A percentile compares a stretch with the other conserved stretches of the same genome.
These are phyloP conservation scores for Cystobasidium sp. DNA, from an alignment of 1,284 basidiomycete species.

Conservation along the genomic window DNA sequence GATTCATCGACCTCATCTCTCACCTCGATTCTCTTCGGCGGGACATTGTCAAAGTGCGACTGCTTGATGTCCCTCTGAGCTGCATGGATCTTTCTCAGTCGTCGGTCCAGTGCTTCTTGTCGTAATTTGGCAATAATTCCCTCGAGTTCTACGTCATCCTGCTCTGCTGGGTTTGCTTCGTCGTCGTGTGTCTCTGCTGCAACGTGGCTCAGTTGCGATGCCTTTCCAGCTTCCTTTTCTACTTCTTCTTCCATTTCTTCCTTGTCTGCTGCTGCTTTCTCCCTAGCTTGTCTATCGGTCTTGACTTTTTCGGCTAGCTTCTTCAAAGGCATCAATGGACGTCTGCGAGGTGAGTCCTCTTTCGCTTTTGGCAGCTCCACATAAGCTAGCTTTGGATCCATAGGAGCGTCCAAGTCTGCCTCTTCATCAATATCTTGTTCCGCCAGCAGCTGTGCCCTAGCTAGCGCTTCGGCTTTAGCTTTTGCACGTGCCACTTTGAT, in stretches of 20 bases:
- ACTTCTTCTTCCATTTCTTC: neutral
- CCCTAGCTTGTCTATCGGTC: neutral
- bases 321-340: constrained; percentile 19
- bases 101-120: constrained; percentile 24
- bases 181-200: neutral
- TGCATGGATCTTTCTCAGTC: constrained; percentile 13
- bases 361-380: neutral
- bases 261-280: neutral
- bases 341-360: neutral
- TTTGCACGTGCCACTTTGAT: constrained; percentile 12
- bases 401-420: neutral
- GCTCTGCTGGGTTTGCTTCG: neutral
- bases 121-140: constrained; percentile 24
- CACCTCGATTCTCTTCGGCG: neutral
- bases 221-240: neutral
- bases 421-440: neutral
- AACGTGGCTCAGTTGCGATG: neutral
- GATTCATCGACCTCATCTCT: constrained; percentile 1
- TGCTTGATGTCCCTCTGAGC: neutral
- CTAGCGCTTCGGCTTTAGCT: constrained; percentile 14
- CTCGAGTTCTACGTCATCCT: constrained; percentile 38
- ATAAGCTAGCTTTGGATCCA: neutral
- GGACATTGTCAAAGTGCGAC: neutral
- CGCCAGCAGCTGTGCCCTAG: neutral
- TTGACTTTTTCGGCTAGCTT: constrained; percentile 15